Evolutionary conservation across 345 rosid species (phyloP).

Genomic region (Boechera retrofracta): DNA sequence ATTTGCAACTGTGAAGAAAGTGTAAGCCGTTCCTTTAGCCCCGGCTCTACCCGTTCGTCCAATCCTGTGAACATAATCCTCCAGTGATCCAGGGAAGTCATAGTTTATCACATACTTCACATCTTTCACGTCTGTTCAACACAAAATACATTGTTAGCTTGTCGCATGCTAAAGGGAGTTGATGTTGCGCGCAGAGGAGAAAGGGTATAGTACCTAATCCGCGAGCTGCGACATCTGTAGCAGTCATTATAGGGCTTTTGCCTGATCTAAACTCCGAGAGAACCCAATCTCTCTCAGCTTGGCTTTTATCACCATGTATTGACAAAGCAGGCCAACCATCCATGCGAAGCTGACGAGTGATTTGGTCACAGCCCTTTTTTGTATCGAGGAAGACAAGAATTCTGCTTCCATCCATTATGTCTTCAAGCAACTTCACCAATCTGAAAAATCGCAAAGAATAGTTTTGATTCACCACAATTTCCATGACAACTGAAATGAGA

Average conservation of each 20-base stretch:
- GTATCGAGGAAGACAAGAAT: slow-evolving; percentile 96
- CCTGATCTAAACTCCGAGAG: slow-evolving; percentile 98
- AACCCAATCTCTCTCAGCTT: slow-evolving; percentile 99
- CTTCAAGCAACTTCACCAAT: slow-evolving; percentile 94
- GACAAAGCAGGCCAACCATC: slow-evolving; percentile 99
- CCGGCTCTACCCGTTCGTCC: slow-evolving; percentile 99
- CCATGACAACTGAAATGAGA: background rate
- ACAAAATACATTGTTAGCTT: slow-evolving; percentile 32
- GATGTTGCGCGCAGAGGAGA: background rate
- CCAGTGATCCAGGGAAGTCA: slow-evolving; percentile 98
- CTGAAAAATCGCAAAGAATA: slow-evolving; percentile 47
- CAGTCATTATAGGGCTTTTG: slow-evolving; percentile 99
- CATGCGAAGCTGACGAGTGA: slow-evolving; percentile 98
- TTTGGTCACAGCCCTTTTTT: slow-evolving; percentile 97
- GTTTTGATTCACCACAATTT: background rate
- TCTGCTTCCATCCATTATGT: slow-evolving; percentile 99
- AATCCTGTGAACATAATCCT: slow-evolving; percentile 97
- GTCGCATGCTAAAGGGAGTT: background rate
- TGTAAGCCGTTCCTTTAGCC: slow-evolving; percentile 98
- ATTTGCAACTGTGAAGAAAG: slow-evolving; percentile 95
- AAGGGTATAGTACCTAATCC: slow-evolving; percentile 71
- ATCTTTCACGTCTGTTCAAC: slow-evolving; percentile 88
- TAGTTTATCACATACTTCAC: slow-evolving; percentile 94
- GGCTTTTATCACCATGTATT: slow-evolving; percentile 99
- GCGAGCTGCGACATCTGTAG: slow-evolving; percentile 99